Conservation (phyloP, 2,329 filamentous ascomycete species). For the Fusarium tupiense region DNA sequence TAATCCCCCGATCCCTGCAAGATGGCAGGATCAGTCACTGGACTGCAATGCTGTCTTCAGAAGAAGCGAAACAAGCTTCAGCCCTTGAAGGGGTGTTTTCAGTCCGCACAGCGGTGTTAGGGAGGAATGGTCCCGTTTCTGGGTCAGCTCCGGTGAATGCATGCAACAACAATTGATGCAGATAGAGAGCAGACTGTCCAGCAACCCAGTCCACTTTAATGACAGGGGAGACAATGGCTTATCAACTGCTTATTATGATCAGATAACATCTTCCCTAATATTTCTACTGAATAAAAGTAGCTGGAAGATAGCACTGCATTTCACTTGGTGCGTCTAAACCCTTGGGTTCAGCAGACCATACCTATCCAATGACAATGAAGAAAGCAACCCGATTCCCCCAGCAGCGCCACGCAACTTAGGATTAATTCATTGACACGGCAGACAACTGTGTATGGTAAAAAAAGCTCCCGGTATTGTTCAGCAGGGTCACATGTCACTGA, state of each 20-base stretch:
- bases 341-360: background rate
- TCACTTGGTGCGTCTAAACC: background rate
- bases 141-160: fast-evolving
- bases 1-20: too few species aligned
- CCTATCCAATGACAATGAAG: background rate
- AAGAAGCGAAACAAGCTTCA: background rate
- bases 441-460: background rate
- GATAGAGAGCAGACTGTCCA: background rate
- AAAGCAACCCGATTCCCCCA: background rate
- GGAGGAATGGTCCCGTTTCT: too few species aligned
- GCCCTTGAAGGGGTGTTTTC: background rate
- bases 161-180: background rate
- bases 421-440: too few species aligned
- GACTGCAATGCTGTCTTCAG: background rate
- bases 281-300: background rate
- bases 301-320: fast-evolving
- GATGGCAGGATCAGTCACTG: background rate
- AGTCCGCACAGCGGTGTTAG: background rate
- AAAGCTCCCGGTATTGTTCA: background rate
- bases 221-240: background rate
- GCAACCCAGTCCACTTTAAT: background rate
- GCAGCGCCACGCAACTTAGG: background rate
- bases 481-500: background rate
- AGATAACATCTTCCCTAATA: fast-evolving
- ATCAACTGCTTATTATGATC: background rate